Base-by-base conservation (phyloP, 208 protist species). In the Leishmania turanica region DNA sequence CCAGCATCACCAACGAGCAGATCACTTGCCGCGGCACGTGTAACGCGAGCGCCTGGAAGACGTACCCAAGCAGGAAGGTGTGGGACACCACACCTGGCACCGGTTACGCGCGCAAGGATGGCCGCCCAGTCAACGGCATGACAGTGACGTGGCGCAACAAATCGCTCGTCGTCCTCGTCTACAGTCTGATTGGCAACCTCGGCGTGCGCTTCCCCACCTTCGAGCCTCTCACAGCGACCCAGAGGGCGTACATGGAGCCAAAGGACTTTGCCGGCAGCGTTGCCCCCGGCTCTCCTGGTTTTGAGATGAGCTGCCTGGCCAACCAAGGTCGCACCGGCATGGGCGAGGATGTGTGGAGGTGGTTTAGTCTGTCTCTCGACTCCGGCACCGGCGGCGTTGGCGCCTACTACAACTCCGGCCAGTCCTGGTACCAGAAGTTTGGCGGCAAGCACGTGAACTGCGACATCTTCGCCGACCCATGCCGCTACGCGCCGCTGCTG, bases 351-450 rank as follows among this genome's bases (percentile, higher is more conserved):
- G 93, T 96, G 47, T 96, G 91, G 90, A 81, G 80, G 65, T 95
- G 91, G 93, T 82, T 71, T 51, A 87, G 71, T n/a, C 77, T 95
- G 58, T 80, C 78, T 72, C 79, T 71, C 75, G 75, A 77, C 53
- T 89, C 88, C 24, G 87, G 88, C 64, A 90, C 80, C 62, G 93
- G 93, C 80, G 79, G 83, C 45, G 87, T 93, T 3, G 93, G 91
- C 62, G 60, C 84, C 31, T 83, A 89, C 69, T 95, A 97, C 88
- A 84, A 73, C 74, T 82, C 74, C 51, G 92, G 90, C 68, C 60
- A 71, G 15, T 94, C 90, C 42, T 97, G 93, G 92, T 97, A 95
- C 77, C 93, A 97, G 68, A 97, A 97, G 82, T 97, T 97, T 69
- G 92, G 93, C 74, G 93, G 93, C 73, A 97, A 95, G 86, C 93